Conservation (phyloP, 768 basidiomycete genomes). For the Panellus pusillus region DNA sequence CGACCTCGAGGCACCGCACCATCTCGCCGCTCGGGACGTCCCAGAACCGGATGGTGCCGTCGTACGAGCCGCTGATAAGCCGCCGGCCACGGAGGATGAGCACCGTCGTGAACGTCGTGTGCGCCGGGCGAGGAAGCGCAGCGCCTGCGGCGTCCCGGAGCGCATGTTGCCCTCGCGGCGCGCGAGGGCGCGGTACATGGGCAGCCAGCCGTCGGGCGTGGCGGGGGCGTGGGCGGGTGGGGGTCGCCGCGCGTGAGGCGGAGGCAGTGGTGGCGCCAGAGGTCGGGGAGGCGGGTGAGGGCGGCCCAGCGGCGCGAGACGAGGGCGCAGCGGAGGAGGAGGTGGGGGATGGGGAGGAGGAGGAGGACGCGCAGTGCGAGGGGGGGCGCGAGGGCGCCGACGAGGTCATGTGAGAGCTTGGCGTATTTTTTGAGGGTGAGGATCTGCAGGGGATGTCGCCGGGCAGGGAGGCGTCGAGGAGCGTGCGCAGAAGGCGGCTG, state of each 20-base stretch:
- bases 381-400: constrained; percentile 68
- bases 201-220: constrained; percentile 72
- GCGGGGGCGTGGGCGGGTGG: constrained; percentile 60
- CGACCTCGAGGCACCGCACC: constrained; percentile 78
- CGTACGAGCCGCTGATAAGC: constrained; percentile 87
- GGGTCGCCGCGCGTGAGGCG: constrained; percentile 74
- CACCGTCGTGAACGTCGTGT: constrained; percentile 87
- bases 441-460: constrained; percentile 85
- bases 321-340: constrained; percentile 31
- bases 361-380: constrained; percentile 65
- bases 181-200: constrained; percentile 77
- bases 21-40: constrained; percentile 64
- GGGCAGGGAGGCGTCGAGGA: constrained; percentile 36
- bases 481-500: constrained; percentile 18
- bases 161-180: constrained; percentile 85
- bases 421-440: constrained; percentile 82
- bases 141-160: constrained; percentile 69
- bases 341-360: constrained; percentile 32
- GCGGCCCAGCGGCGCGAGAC: constrained; percentile 45
- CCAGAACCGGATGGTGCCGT: constrained; percentile 93
- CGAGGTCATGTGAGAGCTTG: constrained; percentile 78
- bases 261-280: constrained; percentile 79
- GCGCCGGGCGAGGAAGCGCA: constrained; percentile 75
- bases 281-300: constrained; percentile 56
- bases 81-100: constrained; percentile 74